A percentile compares a stretch with the other conserved stretches of the same genome.
Conservation (phyloP, 345 rosid species). For the Hibiscus syriacus region DNA sequence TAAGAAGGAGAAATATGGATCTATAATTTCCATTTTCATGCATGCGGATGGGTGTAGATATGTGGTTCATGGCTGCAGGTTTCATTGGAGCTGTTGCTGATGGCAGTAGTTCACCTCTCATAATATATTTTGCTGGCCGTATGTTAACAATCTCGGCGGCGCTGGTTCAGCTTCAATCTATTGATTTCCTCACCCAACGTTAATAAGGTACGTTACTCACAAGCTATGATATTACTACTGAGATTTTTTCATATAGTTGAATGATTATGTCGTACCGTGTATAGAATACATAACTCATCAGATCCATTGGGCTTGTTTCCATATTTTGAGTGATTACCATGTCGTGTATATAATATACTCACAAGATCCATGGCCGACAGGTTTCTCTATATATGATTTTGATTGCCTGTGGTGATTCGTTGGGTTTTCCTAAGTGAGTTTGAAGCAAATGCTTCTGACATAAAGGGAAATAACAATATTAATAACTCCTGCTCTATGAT, state of each 20-base stretch:
- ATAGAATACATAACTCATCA: no score
- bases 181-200: conserved; percentile 30
- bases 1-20: conserved; percentile 11
- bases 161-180: not conserved
- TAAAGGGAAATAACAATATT: not conserved
- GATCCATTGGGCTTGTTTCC: not conserved
- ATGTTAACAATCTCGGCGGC: conserved; percentile 53
- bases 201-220: conserved; percentile 26
- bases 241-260: no score
- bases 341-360: no score
- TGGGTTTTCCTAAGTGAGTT: conserved; percentile 55
- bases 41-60: conserved; percentile 50
- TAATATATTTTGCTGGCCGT: conserved; percentile 37
- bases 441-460: not conserved
- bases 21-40: conserved; percentile 49
- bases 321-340: no score
- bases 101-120: conserved; percentile 49
- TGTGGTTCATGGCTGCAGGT: conserved; percentile 51
- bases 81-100: conserved; percentile 56
- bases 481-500: not conserved
- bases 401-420: conserved; percentile 59
- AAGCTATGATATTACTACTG: no score
- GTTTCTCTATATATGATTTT: conserved; percentile 49
- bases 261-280: no score
- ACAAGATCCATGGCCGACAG: conserved; percentile 38